Conservation (phyloP, 345 rosid genomes). For the Trapa bicornis region DNA sequence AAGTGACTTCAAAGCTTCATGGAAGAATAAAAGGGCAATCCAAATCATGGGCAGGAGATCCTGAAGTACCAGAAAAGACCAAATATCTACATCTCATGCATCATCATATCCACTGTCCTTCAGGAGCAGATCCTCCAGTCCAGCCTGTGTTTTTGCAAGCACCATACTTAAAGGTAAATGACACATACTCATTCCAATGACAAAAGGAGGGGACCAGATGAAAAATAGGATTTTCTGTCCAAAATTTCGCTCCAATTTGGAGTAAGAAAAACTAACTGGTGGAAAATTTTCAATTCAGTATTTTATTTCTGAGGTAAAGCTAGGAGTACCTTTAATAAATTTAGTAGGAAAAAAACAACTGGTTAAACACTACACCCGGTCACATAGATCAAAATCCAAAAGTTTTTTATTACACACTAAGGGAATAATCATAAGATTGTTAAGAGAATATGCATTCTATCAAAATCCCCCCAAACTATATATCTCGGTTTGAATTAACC, state of each 20-base stretch:
- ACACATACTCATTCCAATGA: background rate
- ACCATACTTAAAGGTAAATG: background rate
- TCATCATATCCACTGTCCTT: background rate
- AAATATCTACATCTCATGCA: background rate
- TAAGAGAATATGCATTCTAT: background rate
- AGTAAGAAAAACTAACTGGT: background rate
- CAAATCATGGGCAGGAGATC: background rate
- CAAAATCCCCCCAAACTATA: background rate
- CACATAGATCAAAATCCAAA: background rate
- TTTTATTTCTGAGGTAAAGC: background rate
- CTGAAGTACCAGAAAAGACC: background rate
- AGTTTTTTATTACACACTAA: background rate
- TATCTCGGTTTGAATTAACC: background rate
- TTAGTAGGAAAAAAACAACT: background rate
- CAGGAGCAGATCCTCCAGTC: conserved; percentile 3
- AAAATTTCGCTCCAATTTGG: background rate
- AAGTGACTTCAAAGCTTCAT: background rate
- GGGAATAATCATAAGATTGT: background rate
- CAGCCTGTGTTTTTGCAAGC: conserved; percentile 3
- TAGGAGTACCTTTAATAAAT: background rate
- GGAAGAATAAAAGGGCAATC: background rate
- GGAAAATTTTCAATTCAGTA: background rate
- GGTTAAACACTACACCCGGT: background rate
- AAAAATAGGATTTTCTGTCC: background rate
- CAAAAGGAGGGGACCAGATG: background rate